These are phyloP conservation scores for Podospora pseudoanserina DNA, from an alignment of 495 filamentous ascomycete species.

Conservation along the genomic window DNA sequence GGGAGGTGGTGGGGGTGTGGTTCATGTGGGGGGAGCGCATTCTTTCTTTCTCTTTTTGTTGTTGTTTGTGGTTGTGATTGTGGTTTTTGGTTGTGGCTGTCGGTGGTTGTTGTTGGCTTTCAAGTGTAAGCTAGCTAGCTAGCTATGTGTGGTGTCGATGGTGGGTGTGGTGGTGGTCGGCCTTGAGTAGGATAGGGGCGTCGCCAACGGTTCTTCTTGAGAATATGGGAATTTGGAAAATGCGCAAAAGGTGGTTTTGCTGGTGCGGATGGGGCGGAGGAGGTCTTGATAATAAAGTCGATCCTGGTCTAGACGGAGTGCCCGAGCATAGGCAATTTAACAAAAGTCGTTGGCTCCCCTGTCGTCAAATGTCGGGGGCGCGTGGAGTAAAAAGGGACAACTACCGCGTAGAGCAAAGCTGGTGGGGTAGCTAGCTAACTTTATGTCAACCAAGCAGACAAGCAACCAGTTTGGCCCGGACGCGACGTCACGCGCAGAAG, in stretches of 20 bases:
- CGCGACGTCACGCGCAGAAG: background rate
- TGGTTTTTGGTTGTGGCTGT: background rate
- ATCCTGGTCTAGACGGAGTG: background rate
- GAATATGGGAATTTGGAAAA: background rate
- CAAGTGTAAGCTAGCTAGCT: too few species aligned
- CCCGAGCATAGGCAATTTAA: background rate
- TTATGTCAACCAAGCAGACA: background rate
- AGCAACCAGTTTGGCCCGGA: background rate
- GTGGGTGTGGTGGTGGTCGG: too few species aligned
- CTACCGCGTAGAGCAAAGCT: background rate
- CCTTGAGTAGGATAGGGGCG: background rate
- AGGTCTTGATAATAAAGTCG: background rate
- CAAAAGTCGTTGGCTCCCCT: background rate
- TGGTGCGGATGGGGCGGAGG: too few species aligned
- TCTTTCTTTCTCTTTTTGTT: background rate
- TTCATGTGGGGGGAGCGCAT: constrained; percentile 12
- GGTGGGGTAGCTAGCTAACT: background rate
- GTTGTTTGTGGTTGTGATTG: background rate
- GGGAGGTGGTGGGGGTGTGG: constrained; percentile 14
- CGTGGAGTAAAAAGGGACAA: background rate
- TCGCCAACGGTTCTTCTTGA: background rate
- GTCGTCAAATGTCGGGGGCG: background rate
- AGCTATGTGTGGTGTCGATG: too few species aligned
- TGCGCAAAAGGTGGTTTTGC: background rate
- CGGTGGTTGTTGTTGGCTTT: too few species aligned